Evolutionary conservation across 306 rosid genomes (phyloP).

Genomic region (Cyamopsis tetragonoloba): DNA sequence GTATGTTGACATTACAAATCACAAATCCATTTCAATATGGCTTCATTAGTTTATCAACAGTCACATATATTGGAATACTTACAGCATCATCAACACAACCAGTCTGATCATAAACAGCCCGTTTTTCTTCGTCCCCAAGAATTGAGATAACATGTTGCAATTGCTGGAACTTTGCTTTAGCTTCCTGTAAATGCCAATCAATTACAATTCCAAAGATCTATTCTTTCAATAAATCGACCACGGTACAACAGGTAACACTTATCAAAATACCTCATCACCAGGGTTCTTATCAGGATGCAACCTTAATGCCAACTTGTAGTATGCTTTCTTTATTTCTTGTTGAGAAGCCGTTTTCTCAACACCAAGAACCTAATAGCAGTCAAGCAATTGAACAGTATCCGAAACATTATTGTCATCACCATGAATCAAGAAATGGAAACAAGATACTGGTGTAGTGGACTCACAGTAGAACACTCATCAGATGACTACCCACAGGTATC

Average conservation of each 20-base stretch:
- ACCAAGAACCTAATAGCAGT: constrained; percentile 31
- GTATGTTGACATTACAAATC: background rate
- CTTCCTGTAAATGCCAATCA: constrained; percentile 44
- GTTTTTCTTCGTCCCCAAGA: constrained; percentile 75
- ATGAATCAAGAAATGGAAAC: background rate
- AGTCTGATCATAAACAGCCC: constrained; percentile 70
- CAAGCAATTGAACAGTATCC: constrained; percentile 1
- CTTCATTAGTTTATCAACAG: background rate
- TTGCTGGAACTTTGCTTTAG: constrained; percentile 79
- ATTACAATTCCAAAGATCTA: background rate
- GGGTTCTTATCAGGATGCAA: constrained; percentile 95
- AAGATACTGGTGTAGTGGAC: background rate
- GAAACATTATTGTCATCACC: background rate
- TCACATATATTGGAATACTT: constrained; percentile 23
- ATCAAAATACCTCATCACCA: constrained; percentile 58
- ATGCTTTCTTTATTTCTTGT: constrained; percentile 90
- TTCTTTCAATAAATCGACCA: background rate
- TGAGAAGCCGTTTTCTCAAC: constrained; percentile 81
- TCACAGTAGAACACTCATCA: background rate
- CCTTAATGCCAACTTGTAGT: constrained; percentile 77
- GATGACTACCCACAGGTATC: background rate
- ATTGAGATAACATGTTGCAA: constrained; percentile 69
- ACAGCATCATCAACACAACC: constrained; percentile 72
- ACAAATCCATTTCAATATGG: background rate
- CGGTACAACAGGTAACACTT: background rate